These are phyloP conservation scores for Rosa lucieae DNA, from an alignment of 306 rosid species.

Conservation along the genomic window DNA sequence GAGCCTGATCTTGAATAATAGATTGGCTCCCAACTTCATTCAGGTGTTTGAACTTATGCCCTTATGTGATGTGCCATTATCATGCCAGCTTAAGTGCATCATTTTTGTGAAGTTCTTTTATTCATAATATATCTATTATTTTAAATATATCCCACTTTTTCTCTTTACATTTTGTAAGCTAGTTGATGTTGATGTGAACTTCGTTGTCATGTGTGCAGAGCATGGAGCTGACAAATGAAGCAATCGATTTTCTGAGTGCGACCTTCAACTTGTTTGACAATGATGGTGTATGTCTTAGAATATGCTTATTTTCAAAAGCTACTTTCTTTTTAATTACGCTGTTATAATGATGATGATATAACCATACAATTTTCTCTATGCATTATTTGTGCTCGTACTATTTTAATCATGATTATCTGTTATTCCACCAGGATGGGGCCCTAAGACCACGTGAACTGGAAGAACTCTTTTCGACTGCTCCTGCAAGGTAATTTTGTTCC, in stretches of 20 bases:
- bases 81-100: not conserved
- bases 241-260: constrained; percentile 74
- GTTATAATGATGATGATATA: not conserved
- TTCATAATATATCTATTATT: not conserved
- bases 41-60: not conserved
- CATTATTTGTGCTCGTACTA: constrained; percentile 14
- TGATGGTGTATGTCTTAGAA: constrained; percentile 60
- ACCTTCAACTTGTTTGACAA: constrained; percentile 70
- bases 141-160: not conserved
- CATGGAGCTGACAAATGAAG: constrained; percentile 95
- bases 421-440: constrained; percentile 66
- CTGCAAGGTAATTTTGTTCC: constrained; percentile 62
- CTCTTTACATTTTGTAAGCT: not conserved
- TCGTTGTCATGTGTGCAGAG: constrained; percentile 58
- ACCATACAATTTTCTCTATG: not conserved
- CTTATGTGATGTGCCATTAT: not conserved
- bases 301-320: constrained; percentile 1
- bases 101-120: not conserved
- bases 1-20: not conserved
- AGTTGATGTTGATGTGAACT: constrained; percentile 13
- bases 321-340: constrained; percentile 12
- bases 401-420: constrained; percentile 19
- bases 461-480: constrained; percentile 95
- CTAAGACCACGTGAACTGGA: constrained; percentile 80
- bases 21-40: not conserved